Evolutionary conservation across 2,329 filamentous ascomycete species (phyloP), one percentile per base, ranked within the genome.

Genomic region (Cucurbitaria berberidis): DNA sequence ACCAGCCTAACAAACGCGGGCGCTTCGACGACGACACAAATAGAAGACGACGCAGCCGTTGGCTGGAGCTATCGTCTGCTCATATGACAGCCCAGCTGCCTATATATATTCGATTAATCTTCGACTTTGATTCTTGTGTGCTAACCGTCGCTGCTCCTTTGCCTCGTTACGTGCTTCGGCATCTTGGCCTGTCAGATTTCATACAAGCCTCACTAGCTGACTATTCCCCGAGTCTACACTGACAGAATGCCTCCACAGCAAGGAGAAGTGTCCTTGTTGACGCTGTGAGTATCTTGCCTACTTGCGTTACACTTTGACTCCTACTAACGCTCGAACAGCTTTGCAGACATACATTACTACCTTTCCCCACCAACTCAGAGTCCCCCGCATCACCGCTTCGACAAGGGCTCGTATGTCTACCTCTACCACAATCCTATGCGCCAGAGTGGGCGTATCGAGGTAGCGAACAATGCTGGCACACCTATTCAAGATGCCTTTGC

Each of bases 401-500:
- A 91, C 74, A 89, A 89, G 72, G 84, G 86, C 41, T 92, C 89
- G 7, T 93, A 93, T 72, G 83, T 93, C 51, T 93, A 93, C 69
- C 79, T 93, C 5, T 92, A 91, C 72, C 88, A 92, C 73, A 89
- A 90, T 69, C 83, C 88, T 11, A 80, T 79, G 55, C 84, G 87
- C 62, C 81, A 85, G 56, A 82, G 85, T 55, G 88, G 88, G 59
- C 87, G 89, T 62, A 78, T 93, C 59, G 90, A 93, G 75, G 80
- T 93, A 57, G 89, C 89, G 38, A 93, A 93, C 67, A 80, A 87
- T 63, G 84, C 88, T 8, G 89, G 89, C 47, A 88, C 85, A 3
- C 84, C 89, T 1, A 83, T 89, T n/a, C 89, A 93, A 69, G 89
- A 93, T 78, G 89, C 89, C 10, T 91, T 93, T 69, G 84, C 86